Conservation (phyloP, 306 rosid species). For the Gleditsia sinensis region DNA sequence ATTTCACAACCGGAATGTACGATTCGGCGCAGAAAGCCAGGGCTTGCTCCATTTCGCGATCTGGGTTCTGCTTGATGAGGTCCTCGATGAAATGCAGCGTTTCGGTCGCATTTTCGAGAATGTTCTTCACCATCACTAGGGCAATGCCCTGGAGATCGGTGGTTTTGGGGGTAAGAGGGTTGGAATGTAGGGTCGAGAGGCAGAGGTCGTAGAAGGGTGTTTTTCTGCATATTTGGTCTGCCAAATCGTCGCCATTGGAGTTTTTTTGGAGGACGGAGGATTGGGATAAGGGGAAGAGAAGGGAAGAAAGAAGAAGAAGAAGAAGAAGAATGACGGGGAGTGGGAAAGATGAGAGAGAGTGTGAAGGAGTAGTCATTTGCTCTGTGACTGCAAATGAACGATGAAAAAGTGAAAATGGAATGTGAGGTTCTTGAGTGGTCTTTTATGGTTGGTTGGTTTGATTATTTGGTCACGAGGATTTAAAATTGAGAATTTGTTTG, state of each 20-base stretch:
- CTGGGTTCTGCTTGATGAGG: slow-evolving; percentile 37
- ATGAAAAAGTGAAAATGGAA: background rate
- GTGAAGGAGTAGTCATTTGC: slow-evolving; percentile 30
- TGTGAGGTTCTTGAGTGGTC: slow-evolving; percentile 2
- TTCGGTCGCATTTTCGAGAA: slow-evolving; percentile 40
- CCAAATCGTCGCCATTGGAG: background rate
- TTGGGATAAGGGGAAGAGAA: slow-evolving; percentile 25
- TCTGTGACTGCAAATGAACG: background rate
- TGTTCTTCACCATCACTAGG: slow-evolving; percentile 36
- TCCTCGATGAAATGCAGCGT: slow-evolving; percentile 46
- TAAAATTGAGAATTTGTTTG: slow-evolving; percentile 5
- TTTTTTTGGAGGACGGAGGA: slow-evolving; percentile 3
- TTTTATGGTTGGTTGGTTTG: slow-evolving; percentile 29
- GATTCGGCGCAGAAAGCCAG: slow-evolving; percentile 76
- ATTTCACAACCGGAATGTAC: slow-evolving; percentile 73
- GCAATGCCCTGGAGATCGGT: slow-evolving; percentile 43
- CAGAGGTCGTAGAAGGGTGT: slow-evolving; percentile 59
- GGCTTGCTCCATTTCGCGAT: slow-evolving; percentile 46
- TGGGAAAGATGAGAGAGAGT: background rate
- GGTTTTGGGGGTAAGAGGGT: slow-evolving; percentile 41
- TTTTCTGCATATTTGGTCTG: slow-evolving; percentile 44
- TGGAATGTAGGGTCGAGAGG: slow-evolving; percentile 39
- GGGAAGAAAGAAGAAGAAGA: slow-evolving; percentile 8
- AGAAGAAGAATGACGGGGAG: background rate
- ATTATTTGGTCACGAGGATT: no score